Base-by-base conservation (phyloP, 2,329 filamentous ascomycete species). In the Penicillium palitans region DNA sequence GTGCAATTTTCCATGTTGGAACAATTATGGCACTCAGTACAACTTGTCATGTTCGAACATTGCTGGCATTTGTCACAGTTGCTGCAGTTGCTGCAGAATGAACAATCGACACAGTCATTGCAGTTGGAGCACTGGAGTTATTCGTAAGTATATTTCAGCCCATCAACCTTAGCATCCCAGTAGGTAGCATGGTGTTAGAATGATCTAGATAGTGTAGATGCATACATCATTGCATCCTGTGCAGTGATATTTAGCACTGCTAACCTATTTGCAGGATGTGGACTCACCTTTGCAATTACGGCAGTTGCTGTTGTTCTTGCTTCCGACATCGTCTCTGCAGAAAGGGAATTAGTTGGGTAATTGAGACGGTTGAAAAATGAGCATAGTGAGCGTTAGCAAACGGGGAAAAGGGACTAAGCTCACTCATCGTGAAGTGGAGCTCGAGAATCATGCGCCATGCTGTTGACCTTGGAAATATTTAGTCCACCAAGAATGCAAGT, bases 61-160 rank as follows among this genome's bases (percentile, higher is more conserved):
- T 52, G 25, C 17, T 41, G 37, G 12, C 12, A 31, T 13, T 31
- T 13, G 13, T 31, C 12, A 21, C 37, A 52, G 15, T 42, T 19
- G 25, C 2, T 41, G 48, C 48, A 51, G 24, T 51, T 51, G 19
- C 49, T 52, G 37, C 49, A 52, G 25, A 21, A 52, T 42, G 37
- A 52, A 52, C 49, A 52, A n/a, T 52, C 37, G 49, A 29, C n/a
- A 31, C 49, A 52, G 13, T 52, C 37, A 52, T 29, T 33, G 15
- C 49, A 52, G 33, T 52, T 52, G 37, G 49, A 31, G 25, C 49
- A 52, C 49, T 52, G 8, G 25, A 24, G 10, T 42, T 21, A 41
- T 15, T 29, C 31, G 27, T 52, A 41, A 52, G 37, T 9, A 41
- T 8, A 13, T 39, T 27, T 49, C 21, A 44, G 4, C 6, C 1